phyloP scores from a whole-genome alignment of 768 basidiomycete species.

The Trametopsis cervina region DNA sequence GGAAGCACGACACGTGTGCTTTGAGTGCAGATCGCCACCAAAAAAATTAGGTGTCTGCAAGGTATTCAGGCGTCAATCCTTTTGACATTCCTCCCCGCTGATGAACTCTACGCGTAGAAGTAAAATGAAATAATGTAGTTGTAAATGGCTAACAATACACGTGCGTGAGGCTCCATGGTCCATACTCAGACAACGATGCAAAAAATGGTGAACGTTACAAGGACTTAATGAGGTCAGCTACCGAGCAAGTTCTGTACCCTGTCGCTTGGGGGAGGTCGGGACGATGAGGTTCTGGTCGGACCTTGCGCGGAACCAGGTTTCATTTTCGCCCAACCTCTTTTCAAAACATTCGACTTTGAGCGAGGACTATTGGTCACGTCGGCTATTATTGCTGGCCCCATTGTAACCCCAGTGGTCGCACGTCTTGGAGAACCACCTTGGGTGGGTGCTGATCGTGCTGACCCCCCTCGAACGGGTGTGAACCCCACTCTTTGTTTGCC shows the following conservation, averaged over 20 bases:
- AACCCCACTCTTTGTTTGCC: slow-evolving; percentile 61
- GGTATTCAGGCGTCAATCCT: too few relatives aligned
- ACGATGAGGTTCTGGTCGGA: slow-evolving; percentile 3
- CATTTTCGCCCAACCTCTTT: slow-evolving; percentile 69
- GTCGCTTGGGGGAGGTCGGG: slow-evolving; percentile 1
- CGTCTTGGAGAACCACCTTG: slow-evolving; percentile 46
- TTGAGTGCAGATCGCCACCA: too few relatives aligned
- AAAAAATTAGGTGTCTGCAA: too few relatives aligned
- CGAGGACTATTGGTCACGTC: slow-evolving; percentile 67
- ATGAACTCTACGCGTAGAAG: too few relatives aligned
- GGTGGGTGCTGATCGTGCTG: slow-evolving; percentile 30
- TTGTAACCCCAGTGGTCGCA: slow-evolving; percentile 29
- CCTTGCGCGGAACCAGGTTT: slow-evolving; percentile 33
- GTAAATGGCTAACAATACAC: slow-evolving; percentile 16
- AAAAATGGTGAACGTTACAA: too few relatives aligned
- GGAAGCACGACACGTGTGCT: too few relatives aligned
- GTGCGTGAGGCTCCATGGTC: slow-evolving; percentile 3
- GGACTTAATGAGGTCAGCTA: neutral
- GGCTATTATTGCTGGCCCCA: slow-evolving; percentile 27
- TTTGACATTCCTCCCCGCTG: too few relatives aligned
- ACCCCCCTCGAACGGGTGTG: slow-evolving; percentile 51
- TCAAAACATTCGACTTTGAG: slow-evolving; percentile 27
- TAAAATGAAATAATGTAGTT: too few relatives aligned
- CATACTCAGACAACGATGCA: too few relatives aligned
- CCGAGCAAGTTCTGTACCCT: slow-evolving; percentile 6